phyloP scores from a whole-genome alignment of 805 yeast species.

The Spathaspora hagerdaliae region DNA sequence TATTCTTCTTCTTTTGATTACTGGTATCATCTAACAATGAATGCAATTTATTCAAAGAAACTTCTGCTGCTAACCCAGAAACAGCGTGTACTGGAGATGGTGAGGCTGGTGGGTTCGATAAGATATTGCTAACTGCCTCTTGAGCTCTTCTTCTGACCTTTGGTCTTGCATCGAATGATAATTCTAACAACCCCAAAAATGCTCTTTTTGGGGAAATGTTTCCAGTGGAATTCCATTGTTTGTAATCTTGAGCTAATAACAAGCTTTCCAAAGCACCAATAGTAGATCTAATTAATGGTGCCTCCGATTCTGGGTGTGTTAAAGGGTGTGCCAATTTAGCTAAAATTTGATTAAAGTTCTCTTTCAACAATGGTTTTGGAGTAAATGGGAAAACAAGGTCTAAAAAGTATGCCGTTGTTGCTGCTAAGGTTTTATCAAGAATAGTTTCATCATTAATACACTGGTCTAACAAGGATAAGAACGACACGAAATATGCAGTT shows the following conservation, averaged over 20 bases:
- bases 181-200: slow-evolving; percentile 68
- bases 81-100: slow-evolving; percentile 80
- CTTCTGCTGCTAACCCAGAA: slow-evolving; percentile 62
- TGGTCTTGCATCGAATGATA: slow-evolving; percentile 85
- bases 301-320: slow-evolving; percentile 63
- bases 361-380: slow-evolving; percentile 62
- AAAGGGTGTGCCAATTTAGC: slow-evolving; percentile 79
- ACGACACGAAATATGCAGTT: slow-evolving; percentile 81
- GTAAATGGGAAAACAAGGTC: slow-evolving; percentile 75
- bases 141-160: slow-evolving; percentile 93
- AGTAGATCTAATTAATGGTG: slow-evolving; percentile 78
- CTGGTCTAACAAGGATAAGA: slow-evolving; percentile 77
- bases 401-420: slow-evolving; percentile 74
- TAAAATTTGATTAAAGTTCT: slow-evolving; percentile 74
- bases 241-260: slow-evolving; percentile 73
- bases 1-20: slow-evolving; percentile 18
- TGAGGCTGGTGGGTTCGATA: slow-evolving; percentile 68
- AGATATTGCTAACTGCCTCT: slow-evolving; percentile 71
- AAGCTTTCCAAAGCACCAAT: slow-evolving; percentile 82
- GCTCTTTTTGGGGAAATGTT: slow-evolving; percentile 79
- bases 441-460: slow-evolving; percentile 48
- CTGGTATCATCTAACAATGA: slow-evolving; percentile 35
- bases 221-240: slow-evolving; percentile 64
- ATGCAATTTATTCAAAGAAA: slow-evolving; percentile 55
- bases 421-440: slow-evolving; percentile 61